These are phyloP conservation scores for Paracorniculantispora psalliotae DNA, from an alignment of 2,329 filamentous ascomycete genomes.

Conservation along the genomic window DNA sequence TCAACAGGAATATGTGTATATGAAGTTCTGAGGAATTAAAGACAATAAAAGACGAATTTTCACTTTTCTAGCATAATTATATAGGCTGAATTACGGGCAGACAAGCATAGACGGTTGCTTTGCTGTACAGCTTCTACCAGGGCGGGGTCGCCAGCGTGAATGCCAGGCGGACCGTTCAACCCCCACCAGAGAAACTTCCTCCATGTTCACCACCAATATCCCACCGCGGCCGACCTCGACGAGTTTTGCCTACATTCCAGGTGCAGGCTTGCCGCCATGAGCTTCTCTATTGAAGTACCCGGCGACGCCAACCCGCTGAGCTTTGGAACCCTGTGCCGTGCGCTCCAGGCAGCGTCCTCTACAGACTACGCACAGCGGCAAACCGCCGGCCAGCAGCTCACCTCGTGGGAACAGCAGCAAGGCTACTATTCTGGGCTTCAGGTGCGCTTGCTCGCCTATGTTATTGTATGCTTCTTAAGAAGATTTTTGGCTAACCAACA, in stretches of 20 bases:
- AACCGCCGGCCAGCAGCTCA: conserved; percentile 64
- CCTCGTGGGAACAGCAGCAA: conserved; percentile 62
- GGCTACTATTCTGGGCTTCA: conserved; percentile 67
- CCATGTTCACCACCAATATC: conserved; percentile 6
- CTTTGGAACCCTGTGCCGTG: conserved; percentile 57
- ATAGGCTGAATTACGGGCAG: too few species aligned
- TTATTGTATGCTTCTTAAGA: not conserved
- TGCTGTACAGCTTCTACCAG: too few species aligned
- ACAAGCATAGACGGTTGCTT: too few species aligned
- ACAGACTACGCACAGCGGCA: conserved; percentile 59
- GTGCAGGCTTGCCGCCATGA: conserved; percentile 44
- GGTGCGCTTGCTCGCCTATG: conserved; percentile 35
- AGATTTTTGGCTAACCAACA: conserved; percentile 14
- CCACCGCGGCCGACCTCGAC: not conserved
- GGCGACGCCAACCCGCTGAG: conserved; percentile 73
- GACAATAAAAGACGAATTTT: too few species aligned
- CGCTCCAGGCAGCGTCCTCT: conserved; percentile 59
- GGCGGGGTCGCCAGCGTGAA: not conserved
- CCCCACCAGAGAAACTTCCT: conserved; percentile 12
- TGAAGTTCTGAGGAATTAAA: too few species aligned
- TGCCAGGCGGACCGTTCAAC: not conserved
- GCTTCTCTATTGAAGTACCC: conserved; percentile 69
- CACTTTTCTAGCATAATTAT: too few species aligned
- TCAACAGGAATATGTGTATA: too few species aligned
- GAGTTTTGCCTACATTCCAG: not conserved